Base-by-base conservation (phyloP, 2,329 filamentous ascomycete genomes). In the Albifimbria verrucaria region DNA sequence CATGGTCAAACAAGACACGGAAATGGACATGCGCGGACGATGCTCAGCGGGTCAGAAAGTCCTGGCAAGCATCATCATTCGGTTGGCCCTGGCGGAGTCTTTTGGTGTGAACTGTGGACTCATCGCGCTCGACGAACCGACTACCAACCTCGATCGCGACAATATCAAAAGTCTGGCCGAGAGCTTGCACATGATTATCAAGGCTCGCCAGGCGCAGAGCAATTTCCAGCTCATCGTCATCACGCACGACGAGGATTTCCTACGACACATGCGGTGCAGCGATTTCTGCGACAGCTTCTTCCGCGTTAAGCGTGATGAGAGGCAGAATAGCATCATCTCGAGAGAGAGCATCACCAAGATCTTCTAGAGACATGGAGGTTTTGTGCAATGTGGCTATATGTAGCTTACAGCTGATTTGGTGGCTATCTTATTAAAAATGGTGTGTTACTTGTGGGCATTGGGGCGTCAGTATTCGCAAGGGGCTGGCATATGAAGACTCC, bases 141-240 rank as follows among this genome's bases (percentile, higher is more conserved):
- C 94, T 0, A 99, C 94, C 2, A 99, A 99, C 65, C 85, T 99
- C 43, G 94, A 99, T 68, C 82, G 85, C 57, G 92, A 97, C 75
- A 99, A 99, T 71, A 97, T 97, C 71, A 86, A 88, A 57, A 90
- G 90, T 55, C 80, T 99, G 43, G 94, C 94, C 9, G 81, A 88
- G 68, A 90, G 89, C 46, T 74, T 99, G 63, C 88, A 94, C 65
- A 83, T 87, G 63, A 96, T 99, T 65, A 97, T 99, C 73, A 82
- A 88, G 62, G 76, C 86, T 17, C 85, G 95, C 7, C 85, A 89
- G 68, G 84, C 87, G 56, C 94, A 99, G 78, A 83, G 86, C 52
- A 99, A 99, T 69, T 97, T 99, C 72, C 95, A 99, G 77, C 83
- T 99, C 52, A 94, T 99, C 66, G 90, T 99, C 65, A 99, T 99